Base-by-base conservation (phyloP, 176 grass and related monocot genomes). In the Metroxylon sagu region DNA sequence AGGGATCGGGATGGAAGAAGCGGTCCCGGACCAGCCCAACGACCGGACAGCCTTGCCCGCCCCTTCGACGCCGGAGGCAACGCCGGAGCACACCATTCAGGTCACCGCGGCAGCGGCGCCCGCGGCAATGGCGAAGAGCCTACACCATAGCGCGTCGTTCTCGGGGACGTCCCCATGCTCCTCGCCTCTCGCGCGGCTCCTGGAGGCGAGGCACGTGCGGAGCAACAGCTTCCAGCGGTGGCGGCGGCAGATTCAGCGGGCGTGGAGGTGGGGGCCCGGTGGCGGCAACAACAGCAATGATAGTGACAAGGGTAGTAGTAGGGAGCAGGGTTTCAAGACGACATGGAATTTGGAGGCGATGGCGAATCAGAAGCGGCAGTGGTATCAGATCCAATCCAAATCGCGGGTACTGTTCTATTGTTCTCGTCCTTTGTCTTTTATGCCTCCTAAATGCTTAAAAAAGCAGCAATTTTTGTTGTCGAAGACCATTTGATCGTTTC, bases 331-430 rank as follows among this genome's bases (percentile, higher is more conserved):
- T 58, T 48, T 80, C 52, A 69, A 79, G 28, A 76, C 82, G 16
- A 76, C 64, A 16, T 28, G 92, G 52, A 98, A 98, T 81, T 56
- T 98, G 50, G 84, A 98, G 67, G 73, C 71, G 49, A 92, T 98
- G 93, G 84, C 87, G n/a, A 89, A 98, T 71, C 84, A 92, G 70
- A 89, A 98, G 67, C 76, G 93, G 74, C 77, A 88, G 73, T 89
- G 93, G 84, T 98, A 88, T 74, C 84, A 81, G 64, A 80, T 89
- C 64, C 74, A 92, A 25, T 78, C 93, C 23, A 92, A 88, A 81
- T 51, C 76, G 5, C 66, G 59, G 93, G 84, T 98, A 78, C 18
- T 3, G 18, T 18, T 28, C 4, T 18, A 4, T 19, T 18, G 5
- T 15, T 18, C 17, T 6, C 48, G 58, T 59, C 16, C 53, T 56